Percentiles rank a stretch among this genome's conserved stretches.
Conservation (phyloP, 2,329 filamentous ascomycete species). For the Stachybotrys echinatus region DNA sequence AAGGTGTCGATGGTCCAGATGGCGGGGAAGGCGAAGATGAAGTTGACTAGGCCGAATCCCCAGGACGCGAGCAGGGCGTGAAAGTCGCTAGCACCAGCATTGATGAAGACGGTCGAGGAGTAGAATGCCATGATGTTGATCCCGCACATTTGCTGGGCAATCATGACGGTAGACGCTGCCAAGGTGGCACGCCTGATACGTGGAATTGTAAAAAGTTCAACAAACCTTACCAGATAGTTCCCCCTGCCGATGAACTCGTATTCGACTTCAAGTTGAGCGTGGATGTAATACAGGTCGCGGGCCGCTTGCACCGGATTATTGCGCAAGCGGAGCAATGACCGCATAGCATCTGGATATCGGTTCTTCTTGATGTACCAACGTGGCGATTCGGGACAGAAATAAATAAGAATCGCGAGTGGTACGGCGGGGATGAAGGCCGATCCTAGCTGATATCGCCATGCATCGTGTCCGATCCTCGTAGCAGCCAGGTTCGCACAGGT, state of each 20-base stretch:
- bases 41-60: slow-evolving; percentile 54
- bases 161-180: slow-evolving; percentile 77
- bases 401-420: slow-evolving; percentile 53
- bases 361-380: slow-evolving; percentile 65
- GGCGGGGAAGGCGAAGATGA: slow-evolving; percentile 53
- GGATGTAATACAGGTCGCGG: slow-evolving; percentile 59
- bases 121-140: slow-evolving; percentile 77
- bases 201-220: slow-evolving; percentile 64
- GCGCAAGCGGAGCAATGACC: slow-evolving; percentile 45
- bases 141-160: slow-evolving; percentile 65
- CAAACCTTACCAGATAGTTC: slow-evolving; percentile 57
- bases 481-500: slow-evolving; percentile 54
- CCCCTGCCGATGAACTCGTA: slow-evolving; percentile 39
- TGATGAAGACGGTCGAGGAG: slow-evolving; percentile 55
- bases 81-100: slow-evolving; percentile 50
- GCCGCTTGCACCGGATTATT: slow-evolving; percentile 52
- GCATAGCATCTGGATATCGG: slow-evolving; percentile 55
- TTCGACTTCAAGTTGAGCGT: slow-evolving; percentile 60
- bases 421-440: slow-evolving; percentile 59
- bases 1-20: slow-evolving; percentile 56
- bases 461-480: slow-evolving; percentile 23
- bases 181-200: slow-evolving; percentile 67
- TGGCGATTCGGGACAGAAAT: slow-evolving; percentile 61
- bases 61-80: slow-evolving; percentile 54
- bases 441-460: slow-evolving; percentile 60